Percentiles rank a stretch among this genome's conserved stretches.
Conservation (phyloP, 2,329 filamentous ascomycete species). For the Botryotinia narcissicola region DNA sequence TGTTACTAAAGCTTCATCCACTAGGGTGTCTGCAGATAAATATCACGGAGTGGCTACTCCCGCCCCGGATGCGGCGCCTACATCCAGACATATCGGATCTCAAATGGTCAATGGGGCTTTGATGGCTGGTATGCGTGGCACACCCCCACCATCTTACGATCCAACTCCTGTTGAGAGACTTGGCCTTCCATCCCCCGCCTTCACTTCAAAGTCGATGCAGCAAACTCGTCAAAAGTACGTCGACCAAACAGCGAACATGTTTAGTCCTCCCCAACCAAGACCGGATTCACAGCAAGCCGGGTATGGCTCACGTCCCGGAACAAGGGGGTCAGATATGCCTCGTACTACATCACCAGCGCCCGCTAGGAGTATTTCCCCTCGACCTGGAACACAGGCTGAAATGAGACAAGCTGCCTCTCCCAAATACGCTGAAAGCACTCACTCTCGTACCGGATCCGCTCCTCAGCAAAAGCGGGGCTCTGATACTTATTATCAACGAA, state of each 20-base stretch:
- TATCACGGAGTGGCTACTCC: slow-evolving; percentile 94
- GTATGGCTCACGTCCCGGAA: slow-evolving; percentile 52
- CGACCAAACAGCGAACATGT: slow-evolving; percentile 78
- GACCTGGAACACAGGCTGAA: slow-evolving; percentile 54
- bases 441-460: slow-evolving; percentile 38
- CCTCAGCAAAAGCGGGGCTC: slow-evolving; percentile 47
- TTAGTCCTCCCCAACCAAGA: slow-evolving; percentile 44
- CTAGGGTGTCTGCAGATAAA: slow-evolving; percentile 89
- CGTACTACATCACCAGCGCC: slow-evolving; percentile 67
- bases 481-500: slow-evolving; percentile 51
- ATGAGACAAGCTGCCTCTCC: slow-evolving; percentile 53
- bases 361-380: slow-evolving; percentile 60
- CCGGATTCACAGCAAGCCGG: slow-evolving; percentile 35
- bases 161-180: slow-evolving; percentile 66
- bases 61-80: slow-evolving; percentile 50
- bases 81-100: slow-evolving; percentile 45
- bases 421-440: slow-evolving; percentile 51
- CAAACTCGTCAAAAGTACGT: slow-evolving; percentile 88
- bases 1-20: slow-evolving; percentile 74
- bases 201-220: slow-evolving; percentile 93
- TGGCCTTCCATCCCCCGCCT: slow-evolving; percentile 85
- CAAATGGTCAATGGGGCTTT: slow-evolving; percentile 44
- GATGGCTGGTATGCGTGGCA: slow-evolving; percentile 63
- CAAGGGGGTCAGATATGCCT: slow-evolving; percentile 58
- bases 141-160: slow-evolving; percentile 86